Percentiles rank a stretch among this genome's conserved stretches.
Conservation (phyloP, 768 basidiomycete genomes). For the Serendipita sp. region DNA sequence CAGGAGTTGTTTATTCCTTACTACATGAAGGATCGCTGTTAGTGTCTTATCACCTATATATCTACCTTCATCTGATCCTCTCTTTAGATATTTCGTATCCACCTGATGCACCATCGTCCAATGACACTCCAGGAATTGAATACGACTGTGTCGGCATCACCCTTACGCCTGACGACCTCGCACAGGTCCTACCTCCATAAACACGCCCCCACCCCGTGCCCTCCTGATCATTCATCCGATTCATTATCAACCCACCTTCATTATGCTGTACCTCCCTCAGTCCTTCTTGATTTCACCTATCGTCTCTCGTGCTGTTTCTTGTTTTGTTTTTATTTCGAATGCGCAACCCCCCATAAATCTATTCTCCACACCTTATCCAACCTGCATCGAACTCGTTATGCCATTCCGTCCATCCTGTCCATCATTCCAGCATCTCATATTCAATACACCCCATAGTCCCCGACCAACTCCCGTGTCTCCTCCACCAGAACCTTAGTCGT, state of each 20-base stretch:
- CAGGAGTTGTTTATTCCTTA: not conserved
- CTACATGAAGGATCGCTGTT: conserved; percentile 5
- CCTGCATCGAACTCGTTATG: not conserved
- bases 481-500: conserved; percentile 19
- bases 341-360: not conserved
- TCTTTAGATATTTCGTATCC: conserved; percentile 3
- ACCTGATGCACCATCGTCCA: not conserved
- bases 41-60: not conserved
- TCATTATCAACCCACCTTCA: not conserved
- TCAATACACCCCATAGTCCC: conserved; percentile 9
- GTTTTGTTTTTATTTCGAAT: too few relatives aligned
- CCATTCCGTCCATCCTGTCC: not conserved
- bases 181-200: conserved; percentile 4
- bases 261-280: not conserved
- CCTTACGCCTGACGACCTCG: not conserved
- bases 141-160: conserved; percentile 2
- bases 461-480: conserved; percentile 17
- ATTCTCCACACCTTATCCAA: not conserved
- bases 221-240: not conserved
- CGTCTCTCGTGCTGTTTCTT: too few relatives aligned
- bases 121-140: not conserved
- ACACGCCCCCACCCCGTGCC: not conserved
- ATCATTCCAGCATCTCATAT: not conserved
- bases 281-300: not conserved
- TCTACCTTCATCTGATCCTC: not conserved